Conservation (phyloP, 495 filamentous ascomycete species). For the Evernia prunastri region DNA sequence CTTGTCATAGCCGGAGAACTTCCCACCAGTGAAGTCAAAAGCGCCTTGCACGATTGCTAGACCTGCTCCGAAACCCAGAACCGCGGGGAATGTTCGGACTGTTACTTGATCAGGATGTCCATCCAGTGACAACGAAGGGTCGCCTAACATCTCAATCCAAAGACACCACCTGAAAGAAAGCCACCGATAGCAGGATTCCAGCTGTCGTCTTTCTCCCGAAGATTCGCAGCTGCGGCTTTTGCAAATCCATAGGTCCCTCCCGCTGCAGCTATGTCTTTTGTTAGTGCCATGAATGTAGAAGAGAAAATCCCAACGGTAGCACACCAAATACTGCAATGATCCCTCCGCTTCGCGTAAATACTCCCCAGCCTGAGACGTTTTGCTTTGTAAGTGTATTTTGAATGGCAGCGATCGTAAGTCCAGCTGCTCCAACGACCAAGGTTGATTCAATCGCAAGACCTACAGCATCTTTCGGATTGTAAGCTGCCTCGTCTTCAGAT, state of each 20-base stretch:
- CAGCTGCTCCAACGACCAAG: slow-evolving; percentile 57
- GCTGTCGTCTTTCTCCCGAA: slow-evolving; percentile 67
- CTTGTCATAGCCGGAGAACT: slow-evolving; percentile 50
- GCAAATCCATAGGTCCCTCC: slow-evolving; percentile 75
- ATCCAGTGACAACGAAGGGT: not conserved
- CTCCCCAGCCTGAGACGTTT: slow-evolving; percentile 68
- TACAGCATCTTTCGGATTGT: slow-evolving; percentile 77
- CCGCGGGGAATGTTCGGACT: slow-evolving; percentile 72
- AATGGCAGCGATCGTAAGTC: slow-evolving; percentile 65
- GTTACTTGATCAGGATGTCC: slow-evolving; percentile 17
- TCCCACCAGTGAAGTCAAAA: slow-evolving; percentile 73
- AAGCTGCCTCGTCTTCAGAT: slow-evolving; percentile 46
- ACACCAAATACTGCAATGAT: slow-evolving; percentile 62
- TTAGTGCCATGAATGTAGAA: slow-evolving; percentile 10
- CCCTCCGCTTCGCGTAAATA: slow-evolving; percentile 65
- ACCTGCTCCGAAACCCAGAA: slow-evolving; percentile 68
- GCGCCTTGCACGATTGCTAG: slow-evolving; percentile 58
- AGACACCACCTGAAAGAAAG: slow-evolving; percentile 60
- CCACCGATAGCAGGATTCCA: slow-evolving; percentile 66
- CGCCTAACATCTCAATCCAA: slow-evolving; percentile 57
- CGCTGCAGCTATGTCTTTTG: slow-evolving; percentile 58
- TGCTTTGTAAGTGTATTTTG: slow-evolving; percentile 77
- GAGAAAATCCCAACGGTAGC: not conserved
- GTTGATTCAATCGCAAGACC: slow-evolving; percentile 55
- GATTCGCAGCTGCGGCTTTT: slow-evolving; percentile 63